Conservation (phyloP, 306 rosid species). For the Boehmeria nivea region DNA sequence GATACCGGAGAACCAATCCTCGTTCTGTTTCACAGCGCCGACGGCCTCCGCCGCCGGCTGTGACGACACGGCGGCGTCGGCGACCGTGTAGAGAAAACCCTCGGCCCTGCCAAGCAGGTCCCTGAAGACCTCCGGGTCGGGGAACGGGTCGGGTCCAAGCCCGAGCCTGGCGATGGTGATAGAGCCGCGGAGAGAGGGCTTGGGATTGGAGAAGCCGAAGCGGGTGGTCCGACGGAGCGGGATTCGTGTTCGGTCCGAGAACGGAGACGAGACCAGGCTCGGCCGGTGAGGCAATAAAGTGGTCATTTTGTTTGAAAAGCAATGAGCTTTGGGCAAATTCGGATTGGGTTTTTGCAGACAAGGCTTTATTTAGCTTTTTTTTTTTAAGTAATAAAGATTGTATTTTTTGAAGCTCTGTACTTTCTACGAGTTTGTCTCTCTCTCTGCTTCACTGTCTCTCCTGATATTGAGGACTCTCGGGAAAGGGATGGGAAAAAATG, state of each 20-base stretch:
- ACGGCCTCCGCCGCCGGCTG: constrained; percentile 47
- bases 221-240: constrained; percentile 36
- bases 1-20: constrained; percentile 89
- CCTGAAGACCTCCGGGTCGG: constrained; percentile 32
- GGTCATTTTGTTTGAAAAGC: constrained; percentile 49
- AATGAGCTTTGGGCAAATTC: no score
- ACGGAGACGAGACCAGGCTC: constrained; percentile 35
- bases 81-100: constrained; percentile 68
- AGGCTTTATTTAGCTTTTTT: background rate
- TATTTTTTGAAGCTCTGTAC: background rate
- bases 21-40: constrained; percentile 47
- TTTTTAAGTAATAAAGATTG: no score
- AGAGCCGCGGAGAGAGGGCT: constrained; percentile 54
- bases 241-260: constrained; percentile 27
- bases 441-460: background rate
- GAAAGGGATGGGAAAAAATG: background rate
- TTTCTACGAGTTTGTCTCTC: no score
- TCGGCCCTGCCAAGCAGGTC: constrained; percentile 68
- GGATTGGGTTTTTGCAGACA: constrained; percentile 1
- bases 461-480: background rate
- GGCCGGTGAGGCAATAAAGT: constrained; percentile 44
- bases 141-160: constrained; percentile 51
- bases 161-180: constrained; percentile 52
- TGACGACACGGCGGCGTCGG: constrained; percentile 69
- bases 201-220: constrained; percentile 20